Evolutionary conservation across 768 basidiomycete genomes (phyloP).

Genomic region (Pleurotus ostreatus): DNA sequence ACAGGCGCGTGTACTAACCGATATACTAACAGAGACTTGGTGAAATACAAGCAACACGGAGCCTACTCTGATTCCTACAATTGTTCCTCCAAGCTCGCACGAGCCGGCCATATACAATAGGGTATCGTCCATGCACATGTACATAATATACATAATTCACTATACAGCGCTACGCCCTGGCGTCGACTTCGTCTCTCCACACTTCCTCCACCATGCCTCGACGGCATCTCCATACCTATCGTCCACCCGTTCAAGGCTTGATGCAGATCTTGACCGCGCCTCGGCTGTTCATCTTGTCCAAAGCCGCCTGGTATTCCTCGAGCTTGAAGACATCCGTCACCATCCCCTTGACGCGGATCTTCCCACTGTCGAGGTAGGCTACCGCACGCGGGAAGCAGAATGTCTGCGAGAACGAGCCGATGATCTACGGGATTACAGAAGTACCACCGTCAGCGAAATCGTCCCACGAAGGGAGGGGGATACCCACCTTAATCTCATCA

Average conservation of each 20-base stretch:
- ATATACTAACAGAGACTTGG: conserved; percentile 13
- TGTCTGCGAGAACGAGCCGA: conserved; percentile 87
- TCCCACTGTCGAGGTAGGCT: conserved; percentile 83
- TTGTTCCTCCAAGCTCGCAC: no score
- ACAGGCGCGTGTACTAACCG: conserved; percentile 21
- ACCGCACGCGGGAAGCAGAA: conserved; percentile 90
- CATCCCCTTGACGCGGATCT: conserved; percentile 57
- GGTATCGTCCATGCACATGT: no score
- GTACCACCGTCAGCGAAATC: neutral
- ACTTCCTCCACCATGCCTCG: no score
- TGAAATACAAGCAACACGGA: no score
- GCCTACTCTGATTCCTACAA: no score
- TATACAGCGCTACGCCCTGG: no score
- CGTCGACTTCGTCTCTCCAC: no score
- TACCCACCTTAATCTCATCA: conserved; percentile 59
- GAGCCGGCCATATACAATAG: no score
- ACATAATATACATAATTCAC: no score
- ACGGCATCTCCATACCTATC: no score
- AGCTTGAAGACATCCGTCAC: conserved; percentile 57
- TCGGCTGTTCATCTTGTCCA: conserved; percentile 70
- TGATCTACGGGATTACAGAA: conserved; percentile 52
- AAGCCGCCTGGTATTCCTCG: conserved; percentile 63
- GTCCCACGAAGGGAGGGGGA: conserved; percentile 6
- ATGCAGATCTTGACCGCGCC: conserved; percentile 59
- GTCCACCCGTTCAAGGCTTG: conserved; percentile 25